Conservation (phyloP, 2,329 filamentous ascomycete genomes). For the Talaromyces islandicus region DNA sequence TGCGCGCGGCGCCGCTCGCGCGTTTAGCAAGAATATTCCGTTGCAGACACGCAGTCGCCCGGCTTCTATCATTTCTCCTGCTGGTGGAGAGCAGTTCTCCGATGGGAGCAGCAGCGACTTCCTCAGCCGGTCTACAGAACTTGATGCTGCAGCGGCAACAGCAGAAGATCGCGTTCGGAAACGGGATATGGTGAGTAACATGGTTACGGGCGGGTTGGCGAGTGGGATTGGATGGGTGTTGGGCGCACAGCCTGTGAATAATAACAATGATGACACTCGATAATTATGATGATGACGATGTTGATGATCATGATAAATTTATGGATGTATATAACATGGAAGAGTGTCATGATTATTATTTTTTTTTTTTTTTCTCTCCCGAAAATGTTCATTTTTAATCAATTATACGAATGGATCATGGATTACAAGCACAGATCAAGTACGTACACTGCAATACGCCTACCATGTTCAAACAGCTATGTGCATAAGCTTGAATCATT, state of each 20-base stretch:
- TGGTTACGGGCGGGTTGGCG: conserved; percentile 57
- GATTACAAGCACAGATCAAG: too few relatives aligned
- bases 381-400: too few relatives aligned
- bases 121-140: neutral
- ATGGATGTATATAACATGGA: neutral
- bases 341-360: neutral
- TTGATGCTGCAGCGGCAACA: conserved; percentile 17
- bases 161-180: conserved; percentile 35
- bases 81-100: neutral
- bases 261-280: conserved; percentile 1
- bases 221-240: conserved; percentile 61
- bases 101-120: conserved; percentile 12
- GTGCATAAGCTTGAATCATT: neutral
- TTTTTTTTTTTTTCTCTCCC: too few relatives aligned
- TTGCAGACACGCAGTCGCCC: conserved; percentile 22
- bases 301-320: too few relatives aligned
- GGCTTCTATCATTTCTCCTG: neutral
- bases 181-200: conserved; percentile 55
- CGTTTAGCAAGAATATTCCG: conserved; percentile 44
- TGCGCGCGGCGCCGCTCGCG: conserved; percentile 44
- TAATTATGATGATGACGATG: conserved; percentile 1
- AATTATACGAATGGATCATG: too few relatives aligned
- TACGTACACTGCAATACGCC: neutral
- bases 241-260: conserved; percentile 44
- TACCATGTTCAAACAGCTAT: neutral